phyloP scores from a whole-genome alignment of 78 protist genomes.

The Dictyostelium brefeldianum region DNA sequence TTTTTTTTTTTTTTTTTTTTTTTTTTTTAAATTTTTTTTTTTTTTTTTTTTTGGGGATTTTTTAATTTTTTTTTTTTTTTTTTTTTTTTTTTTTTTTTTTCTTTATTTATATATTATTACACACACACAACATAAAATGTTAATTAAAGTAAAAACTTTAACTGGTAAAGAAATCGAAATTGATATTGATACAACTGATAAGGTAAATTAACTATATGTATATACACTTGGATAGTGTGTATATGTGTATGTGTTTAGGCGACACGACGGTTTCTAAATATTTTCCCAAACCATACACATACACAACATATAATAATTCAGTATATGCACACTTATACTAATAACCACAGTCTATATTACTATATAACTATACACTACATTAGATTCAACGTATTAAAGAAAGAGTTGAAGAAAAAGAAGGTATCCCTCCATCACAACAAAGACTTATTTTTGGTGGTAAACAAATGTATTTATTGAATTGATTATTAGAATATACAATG shows the following conservation, averaged over 20 bases:
- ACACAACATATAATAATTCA: not conserved
- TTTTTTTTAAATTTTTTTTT: not conserved
- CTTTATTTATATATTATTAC: not conserved
- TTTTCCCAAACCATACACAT: not conserved
- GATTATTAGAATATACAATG: not conserved
- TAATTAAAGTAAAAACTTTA: constrained; percentile 89
- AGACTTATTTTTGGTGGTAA: constrained; percentile 92
- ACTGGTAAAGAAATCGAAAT: constrained; percentile 94
- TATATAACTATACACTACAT: no score
- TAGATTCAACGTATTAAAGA: constrained; percentile 92
- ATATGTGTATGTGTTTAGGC: not conserved
- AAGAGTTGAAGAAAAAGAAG: constrained; percentile 95
- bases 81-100: not conserved
- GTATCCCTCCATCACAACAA: constrained; percentile 95
- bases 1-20: not conserved
- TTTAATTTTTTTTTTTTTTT: not conserved
- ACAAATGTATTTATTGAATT: constrained; percentile 66
- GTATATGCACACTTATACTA: not conserved
- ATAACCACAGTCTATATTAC: not conserved
- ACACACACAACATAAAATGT: constrained; percentile 67
- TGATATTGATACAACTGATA: constrained; percentile 91
- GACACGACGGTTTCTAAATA: not conserved
- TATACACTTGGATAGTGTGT: not conserved
- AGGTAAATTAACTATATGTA: constrained; percentile 27
- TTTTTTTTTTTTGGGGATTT: constrained; percentile 15